Evolutionary conservation across 202 grass and related monocot species (phyloP).

Genomic region (Panicum hallii): DNA sequence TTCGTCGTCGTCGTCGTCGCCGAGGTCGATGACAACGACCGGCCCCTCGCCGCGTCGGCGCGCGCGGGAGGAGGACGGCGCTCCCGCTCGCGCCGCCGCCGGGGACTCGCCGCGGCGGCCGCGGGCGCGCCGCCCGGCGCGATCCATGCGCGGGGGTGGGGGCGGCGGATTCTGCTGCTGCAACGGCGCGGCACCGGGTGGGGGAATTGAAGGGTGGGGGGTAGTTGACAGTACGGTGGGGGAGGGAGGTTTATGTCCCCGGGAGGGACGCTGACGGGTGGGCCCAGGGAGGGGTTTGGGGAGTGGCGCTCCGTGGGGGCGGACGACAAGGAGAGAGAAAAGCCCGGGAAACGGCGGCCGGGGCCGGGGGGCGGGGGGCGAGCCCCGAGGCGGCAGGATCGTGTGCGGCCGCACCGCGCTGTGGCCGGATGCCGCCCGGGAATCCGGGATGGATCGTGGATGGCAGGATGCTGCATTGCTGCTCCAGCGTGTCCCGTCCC

Average conservation of each 20-base stretch:
- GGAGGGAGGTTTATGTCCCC: constrained; percentile 38
- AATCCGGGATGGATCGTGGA: background rate
- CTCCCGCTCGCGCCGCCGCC: constrained; percentile 4
- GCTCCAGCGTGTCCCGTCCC: background rate
- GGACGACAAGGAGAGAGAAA: constrained; percentile 54
- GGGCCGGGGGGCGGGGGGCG: constrained; percentile 16
- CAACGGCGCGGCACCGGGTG: constrained; percentile 18
- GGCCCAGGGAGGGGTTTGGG: constrained; percentile 6
- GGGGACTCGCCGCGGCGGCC: constrained; percentile 10
- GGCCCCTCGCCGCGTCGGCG: constrained; percentile 12
- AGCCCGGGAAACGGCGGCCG: constrained; percentile 63
- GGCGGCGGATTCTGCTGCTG: constrained; percentile 18
- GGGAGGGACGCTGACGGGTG: background rate
- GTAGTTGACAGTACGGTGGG: constrained; percentile 14
- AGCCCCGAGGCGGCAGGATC: constrained; percentile 40
- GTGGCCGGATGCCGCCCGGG: constrained; percentile 6
- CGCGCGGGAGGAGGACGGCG: background rate
- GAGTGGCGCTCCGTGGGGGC: background rate
- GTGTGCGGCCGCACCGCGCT: constrained; percentile 13
- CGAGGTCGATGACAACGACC: constrained; percentile 42
- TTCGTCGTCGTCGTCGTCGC: constrained; percentile 10
- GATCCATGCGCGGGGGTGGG: constrained; percentile 46
- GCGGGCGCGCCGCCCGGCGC: constrained; percentile 38
- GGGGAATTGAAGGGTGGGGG: constrained; percentile 33
- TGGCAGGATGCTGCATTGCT: background rate